A percentile compares a stretch with the other conserved stretches of the same genome.
These are phyloP conservation scores for Ustilago loliicola DNA, from an alignment of 1,284 basidiomycete species.

Conservation along the genomic window DNA sequence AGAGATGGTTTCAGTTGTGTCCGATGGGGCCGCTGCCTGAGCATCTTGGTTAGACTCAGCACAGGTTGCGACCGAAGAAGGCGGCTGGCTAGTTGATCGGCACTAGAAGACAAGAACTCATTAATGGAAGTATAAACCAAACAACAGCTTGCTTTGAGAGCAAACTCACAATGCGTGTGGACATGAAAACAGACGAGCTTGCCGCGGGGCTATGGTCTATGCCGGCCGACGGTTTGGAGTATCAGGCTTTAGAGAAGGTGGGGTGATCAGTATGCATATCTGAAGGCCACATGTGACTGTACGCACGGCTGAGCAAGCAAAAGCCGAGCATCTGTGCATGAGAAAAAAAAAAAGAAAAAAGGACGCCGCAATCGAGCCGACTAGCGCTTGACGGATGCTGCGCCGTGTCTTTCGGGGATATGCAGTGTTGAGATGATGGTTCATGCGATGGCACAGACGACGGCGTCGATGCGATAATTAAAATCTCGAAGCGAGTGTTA, in stretches of 20 bases:
- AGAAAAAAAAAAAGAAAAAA: neutral
- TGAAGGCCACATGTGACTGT: neutral
- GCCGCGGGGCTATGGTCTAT: neutral
- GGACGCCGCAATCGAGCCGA: conserved; percentile 5
- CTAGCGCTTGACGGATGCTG: neutral
- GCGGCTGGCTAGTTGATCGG: neutral
- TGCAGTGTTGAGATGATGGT: neutral
- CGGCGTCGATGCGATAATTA: neutral
- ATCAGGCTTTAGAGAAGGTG: neutral
- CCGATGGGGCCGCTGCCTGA: conserved; percentile 55
- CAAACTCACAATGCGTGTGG: neutral
- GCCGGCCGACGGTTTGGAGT: neutral
- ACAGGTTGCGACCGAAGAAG: neutral
- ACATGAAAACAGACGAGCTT: neutral
- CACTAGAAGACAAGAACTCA: neutral
- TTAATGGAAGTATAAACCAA: neutral
- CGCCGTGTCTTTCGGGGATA: neutral
- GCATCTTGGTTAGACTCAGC: conserved; percentile 25
- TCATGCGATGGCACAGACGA: neutral
- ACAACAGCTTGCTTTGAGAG: neutral
- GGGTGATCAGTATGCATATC: neutral
- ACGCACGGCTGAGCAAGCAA: neutral
- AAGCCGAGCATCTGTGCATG: neutral
- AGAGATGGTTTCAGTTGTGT: conserved; percentile 67
- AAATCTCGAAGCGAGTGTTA: neutral